Conservation (phyloP, 2,329 filamentous ascomycete species). For the Aspergillus carbonarius region DNA sequence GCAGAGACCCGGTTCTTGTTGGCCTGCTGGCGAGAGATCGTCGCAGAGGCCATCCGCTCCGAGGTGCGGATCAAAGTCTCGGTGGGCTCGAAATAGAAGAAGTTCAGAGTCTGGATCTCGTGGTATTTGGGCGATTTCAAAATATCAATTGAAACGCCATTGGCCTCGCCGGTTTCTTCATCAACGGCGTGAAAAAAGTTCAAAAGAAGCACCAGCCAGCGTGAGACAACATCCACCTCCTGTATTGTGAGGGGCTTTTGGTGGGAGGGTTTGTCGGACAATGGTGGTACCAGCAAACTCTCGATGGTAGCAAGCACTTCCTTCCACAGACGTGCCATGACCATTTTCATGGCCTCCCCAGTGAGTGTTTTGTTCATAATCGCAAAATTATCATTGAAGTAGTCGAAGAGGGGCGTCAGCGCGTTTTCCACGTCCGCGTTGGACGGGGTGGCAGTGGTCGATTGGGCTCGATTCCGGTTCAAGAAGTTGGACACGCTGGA, state of each 20-base stretch:
- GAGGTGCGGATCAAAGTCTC: constrained; percentile 92
- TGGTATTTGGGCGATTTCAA: constrained; percentile 98
- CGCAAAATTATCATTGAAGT: constrained; percentile 98
- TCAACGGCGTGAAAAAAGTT: constrained; percentile 94
- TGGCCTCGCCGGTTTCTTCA: constrained; percentile 75
- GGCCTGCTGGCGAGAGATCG: constrained; percentile 72
- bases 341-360: constrained; percentile 92
- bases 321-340: constrained; percentile 98
- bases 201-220: constrained; percentile 87
- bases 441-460: constrained; percentile 58
- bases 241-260: constrained; percentile 81
- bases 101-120: constrained; percentile 92
- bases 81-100: constrained; percentile 96
- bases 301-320: constrained; percentile 93
- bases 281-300: constrained; percentile 80
- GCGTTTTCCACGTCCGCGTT: constrained; percentile 75
- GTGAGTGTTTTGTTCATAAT: constrained; percentile 98
- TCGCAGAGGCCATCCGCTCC: constrained; percentile 90
- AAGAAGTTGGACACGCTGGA: constrained; percentile 72
- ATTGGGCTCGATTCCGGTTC: constrained; percentile 51
- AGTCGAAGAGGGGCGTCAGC: constrained; percentile 80
- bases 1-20: constrained; percentile 68
- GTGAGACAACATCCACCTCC: constrained; percentile 92
- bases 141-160: constrained; percentile 86
- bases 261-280: constrained; percentile 89